Base-by-base conservation (phyloP, 2,329 filamentous ascomycete species). In the Cladosporium halotolerans region DNA sequence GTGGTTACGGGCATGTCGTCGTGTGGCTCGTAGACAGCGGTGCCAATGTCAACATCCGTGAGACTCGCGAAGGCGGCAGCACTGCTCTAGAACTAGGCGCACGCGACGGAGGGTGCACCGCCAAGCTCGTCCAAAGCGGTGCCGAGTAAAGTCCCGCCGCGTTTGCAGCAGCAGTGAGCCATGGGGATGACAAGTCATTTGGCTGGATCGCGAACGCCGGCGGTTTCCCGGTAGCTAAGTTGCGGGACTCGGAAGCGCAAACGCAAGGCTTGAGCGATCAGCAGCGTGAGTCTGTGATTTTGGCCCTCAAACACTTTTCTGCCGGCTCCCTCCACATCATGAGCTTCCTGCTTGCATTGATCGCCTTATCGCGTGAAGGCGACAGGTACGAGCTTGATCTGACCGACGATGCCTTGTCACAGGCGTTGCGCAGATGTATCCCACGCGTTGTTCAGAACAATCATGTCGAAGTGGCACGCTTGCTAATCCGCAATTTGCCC, bases 81-180 rank as follows among this genome's bases (percentile, higher is more conserved):
- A 18, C 16, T 18, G 16, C 16, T 18, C 16, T 18, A 18, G 16
- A 18, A 18, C 16, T 18, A 18, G 16, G 16, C 16, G 16, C 16
- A 18, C 16, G 16, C 16, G 16, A 18, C 16, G 16, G 16, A 18
- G 16, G 16, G 16, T 18, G 16, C 16, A 18, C 16, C 16, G 16
- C 16, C 16, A 18, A 18, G 16, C 16, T 18, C 16, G 16, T 18
- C 16, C 16, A 18, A 18, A 18, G 16, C 14, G 45, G 31, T 43
- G 46, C n/a, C 38, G 56, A 40, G 43, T 56, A 42, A 43, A 58
- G 52, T 41, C 18, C 44, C 10, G 34, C 46, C 41, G 54, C 54
- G 9, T 49, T 56, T 14, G 48, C 39, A 19, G 46, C 32, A 14
- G 56, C 56, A 18, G 52, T 52, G 7, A 45, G 52, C 34, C 54